phyloP scores from a whole-genome alignment of 106 monocot genomes.

The Chionographis japonica region DNA sequence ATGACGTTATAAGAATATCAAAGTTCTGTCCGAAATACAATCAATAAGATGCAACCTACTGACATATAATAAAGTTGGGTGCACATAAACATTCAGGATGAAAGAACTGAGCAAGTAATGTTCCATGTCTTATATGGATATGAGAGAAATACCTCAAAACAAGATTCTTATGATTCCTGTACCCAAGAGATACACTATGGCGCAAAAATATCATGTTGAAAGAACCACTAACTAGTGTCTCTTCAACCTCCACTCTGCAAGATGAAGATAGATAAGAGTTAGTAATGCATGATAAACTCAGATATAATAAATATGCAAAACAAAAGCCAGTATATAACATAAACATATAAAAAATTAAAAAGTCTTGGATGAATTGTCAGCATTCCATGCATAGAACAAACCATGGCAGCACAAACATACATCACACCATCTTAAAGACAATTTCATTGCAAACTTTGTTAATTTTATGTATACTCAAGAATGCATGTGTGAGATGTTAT shows the following conservation, averaged over 20 bases:
- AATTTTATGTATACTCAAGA: no score
- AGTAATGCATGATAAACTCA: not conserved
- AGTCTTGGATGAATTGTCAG: not conserved
- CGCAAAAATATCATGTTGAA: conserved; percentile 95
- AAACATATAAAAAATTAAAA: not conserved
- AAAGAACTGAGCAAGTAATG: no score
- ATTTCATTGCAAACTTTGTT: no score
- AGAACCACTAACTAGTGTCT: conserved; percentile 70
- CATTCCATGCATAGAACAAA: no score
- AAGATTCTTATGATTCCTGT: conserved; percentile 87
- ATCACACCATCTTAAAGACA: no score
- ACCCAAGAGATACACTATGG: conserved; percentile 75
- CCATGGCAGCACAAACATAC: no score
- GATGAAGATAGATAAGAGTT: conserved; percentile 12
- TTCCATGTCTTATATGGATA: no score
- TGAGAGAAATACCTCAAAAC: conserved; percentile 53
- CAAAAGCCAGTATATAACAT: not conserved
- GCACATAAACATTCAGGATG: not conserved
- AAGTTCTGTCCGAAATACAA: not conserved
- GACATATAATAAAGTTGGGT: not conserved
- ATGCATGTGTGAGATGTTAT: no score
- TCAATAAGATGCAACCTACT: not conserved
- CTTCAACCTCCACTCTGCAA: conserved; percentile 80
- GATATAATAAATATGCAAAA: conserved; percentile 1
- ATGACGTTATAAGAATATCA: no score